Conservation (phyloP, 768 basidiomycete species). For the Boletus rubescentipes region DNA sequence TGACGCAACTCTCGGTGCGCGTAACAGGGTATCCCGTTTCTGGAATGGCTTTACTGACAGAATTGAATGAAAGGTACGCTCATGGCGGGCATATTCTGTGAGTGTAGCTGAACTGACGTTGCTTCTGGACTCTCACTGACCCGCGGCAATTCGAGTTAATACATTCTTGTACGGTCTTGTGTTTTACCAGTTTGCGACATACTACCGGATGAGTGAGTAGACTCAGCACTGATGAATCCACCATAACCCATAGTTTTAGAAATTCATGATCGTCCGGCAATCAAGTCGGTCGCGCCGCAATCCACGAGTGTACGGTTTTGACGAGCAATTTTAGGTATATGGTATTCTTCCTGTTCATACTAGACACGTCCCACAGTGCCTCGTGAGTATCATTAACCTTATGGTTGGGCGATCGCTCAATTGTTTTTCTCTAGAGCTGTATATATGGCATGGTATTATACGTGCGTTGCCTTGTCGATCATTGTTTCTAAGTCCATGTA, state of each 20-base stretch:
- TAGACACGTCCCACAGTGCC: slow-evolving; percentile 20
- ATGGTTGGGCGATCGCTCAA: background rate
- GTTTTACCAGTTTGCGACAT: slow-evolving; percentile 41
- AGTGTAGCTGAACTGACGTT: background rate
- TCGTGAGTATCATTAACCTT: slow-evolving; percentile 6
- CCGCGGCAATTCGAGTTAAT: background rate
- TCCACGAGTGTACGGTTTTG: background rate
- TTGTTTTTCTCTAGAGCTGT: slow-evolving; percentile 4
- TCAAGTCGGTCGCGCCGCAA: background rate
- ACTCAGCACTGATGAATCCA: background rate
- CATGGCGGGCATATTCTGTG: slow-evolving; percentile 7
- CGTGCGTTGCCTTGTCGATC: background rate
- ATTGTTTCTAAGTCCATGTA: no score
- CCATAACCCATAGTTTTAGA: background rate
- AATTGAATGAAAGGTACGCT: slow-evolving; percentile 3
- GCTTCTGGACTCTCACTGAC: background rate
- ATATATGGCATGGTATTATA: slow-evolving; percentile 19
- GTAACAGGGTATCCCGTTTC: background rate
- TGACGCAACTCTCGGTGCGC: slow-evolving; percentile 5
- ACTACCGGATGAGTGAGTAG: slow-evolving; percentile 20
- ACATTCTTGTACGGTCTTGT: slow-evolving; percentile 41
- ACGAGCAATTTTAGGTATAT: slow-evolving; percentile 8
- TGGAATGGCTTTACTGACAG: background rate
- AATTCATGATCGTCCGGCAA: slow-evolving; percentile 13
- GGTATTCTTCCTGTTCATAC: slow-evolving; percentile 18